Conservation (phyloP, 768 basidiomycete species). For the Hericium alpestre region DNA sequence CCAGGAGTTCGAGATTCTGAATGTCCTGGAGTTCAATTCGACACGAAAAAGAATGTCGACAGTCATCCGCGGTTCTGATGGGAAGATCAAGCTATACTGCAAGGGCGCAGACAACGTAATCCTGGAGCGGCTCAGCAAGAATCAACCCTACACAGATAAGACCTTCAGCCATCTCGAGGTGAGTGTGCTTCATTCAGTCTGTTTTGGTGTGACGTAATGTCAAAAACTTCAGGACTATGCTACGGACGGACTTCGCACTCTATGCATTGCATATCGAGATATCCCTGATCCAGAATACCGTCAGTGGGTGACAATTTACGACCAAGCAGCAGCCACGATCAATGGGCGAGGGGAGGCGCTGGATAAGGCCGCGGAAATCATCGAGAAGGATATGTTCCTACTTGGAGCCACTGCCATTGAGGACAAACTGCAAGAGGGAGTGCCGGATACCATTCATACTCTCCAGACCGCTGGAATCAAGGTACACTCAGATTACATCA, state of each 20-base stretch:
- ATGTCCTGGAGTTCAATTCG: slow-evolving; percentile 98
- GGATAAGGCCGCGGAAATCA: slow-evolving; percentile 88
- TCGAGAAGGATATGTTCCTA: slow-evolving; percentile 87
- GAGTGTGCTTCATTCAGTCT: slow-evolving; percentile 7
- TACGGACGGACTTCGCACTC: slow-evolving; percentile 89
- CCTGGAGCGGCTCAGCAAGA: slow-evolving; percentile 78
- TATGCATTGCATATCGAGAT: slow-evolving; percentile 93
- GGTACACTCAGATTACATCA: slow-evolving; percentile 24
- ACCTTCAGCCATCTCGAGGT: slow-evolving; percentile 90
- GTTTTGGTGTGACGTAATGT: background rate
- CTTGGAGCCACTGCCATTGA: slow-evolving; percentile 97
- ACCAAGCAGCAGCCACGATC: slow-evolving; percentile 90
- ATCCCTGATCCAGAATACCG: slow-evolving; percentile 84
- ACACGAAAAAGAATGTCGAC: slow-evolving; percentile 98
- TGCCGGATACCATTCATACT: slow-evolving; percentile 96
- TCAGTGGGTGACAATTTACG: slow-evolving; percentile 81
- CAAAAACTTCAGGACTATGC: slow-evolving; percentile 67
- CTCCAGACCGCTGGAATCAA: slow-evolving; percentile 98
- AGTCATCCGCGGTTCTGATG: slow-evolving; percentile 75
- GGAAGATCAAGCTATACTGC: slow-evolving; percentile 88
- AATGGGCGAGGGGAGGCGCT: slow-evolving; percentile 91
- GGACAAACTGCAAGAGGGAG: slow-evolving; percentile 96
- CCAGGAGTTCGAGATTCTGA: slow-evolving; percentile 82
- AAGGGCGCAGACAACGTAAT: slow-evolving; percentile 99
- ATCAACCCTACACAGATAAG: slow-evolving; percentile 75